phyloP scores from a whole-genome alignment of 2,329 filamentous ascomycete genomes.

The Diplodia scrobiculata region DNA sequence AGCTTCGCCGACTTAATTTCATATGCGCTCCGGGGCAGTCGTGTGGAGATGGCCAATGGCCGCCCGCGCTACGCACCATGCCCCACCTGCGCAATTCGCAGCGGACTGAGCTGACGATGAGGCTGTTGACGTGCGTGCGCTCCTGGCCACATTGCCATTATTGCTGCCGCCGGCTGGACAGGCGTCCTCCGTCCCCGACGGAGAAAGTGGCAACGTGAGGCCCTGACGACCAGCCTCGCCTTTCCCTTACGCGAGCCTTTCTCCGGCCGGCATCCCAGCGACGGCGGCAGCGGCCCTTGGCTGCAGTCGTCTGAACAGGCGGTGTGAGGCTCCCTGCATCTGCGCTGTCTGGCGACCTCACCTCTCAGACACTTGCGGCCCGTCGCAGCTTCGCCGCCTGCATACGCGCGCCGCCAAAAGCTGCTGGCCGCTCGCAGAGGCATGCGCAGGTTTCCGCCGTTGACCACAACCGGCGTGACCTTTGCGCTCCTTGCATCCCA shows the following conservation, averaged over 20 bases:
- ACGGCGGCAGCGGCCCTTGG: conserved; percentile 13
- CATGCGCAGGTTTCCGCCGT: conserved; percentile 22
- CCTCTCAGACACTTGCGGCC: background rate
- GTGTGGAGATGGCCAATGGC: conserved; percentile 19
- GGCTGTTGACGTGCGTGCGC: conserved; percentile 19
- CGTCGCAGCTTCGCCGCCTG: conserved; percentile 17
- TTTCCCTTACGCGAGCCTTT: conserved; percentile 5
- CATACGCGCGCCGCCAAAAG: conserved; percentile 16
- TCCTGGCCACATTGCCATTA: background rate
- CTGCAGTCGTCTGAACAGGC: conserved; percentile 22
- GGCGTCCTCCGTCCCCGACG: conserved; percentile 4
- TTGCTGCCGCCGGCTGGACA: conserved; percentile 8
- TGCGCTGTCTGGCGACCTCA: conserved; percentile 21
- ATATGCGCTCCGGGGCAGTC: conserved; percentile 17
- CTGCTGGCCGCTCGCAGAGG: conserved; percentile 19
- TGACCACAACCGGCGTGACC: conserved; percentile 21
- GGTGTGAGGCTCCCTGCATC: conserved; percentile 27
- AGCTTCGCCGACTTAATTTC: too few relatives aligned
- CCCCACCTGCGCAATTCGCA: conserved; percentile 10
- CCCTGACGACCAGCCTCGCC: conserved; percentile 6
- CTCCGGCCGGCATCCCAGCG: conserved; percentile 10
- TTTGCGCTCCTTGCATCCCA: conserved; percentile 12
- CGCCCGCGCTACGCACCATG: background rate
- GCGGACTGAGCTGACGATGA: conserved; percentile 11
- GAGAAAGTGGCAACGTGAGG: conserved; percentile 19